These are phyloP conservation scores for Micractinium conductrix DNA, from an alignment of 139 green algal species.

Conservation along the genomic window DNA sequence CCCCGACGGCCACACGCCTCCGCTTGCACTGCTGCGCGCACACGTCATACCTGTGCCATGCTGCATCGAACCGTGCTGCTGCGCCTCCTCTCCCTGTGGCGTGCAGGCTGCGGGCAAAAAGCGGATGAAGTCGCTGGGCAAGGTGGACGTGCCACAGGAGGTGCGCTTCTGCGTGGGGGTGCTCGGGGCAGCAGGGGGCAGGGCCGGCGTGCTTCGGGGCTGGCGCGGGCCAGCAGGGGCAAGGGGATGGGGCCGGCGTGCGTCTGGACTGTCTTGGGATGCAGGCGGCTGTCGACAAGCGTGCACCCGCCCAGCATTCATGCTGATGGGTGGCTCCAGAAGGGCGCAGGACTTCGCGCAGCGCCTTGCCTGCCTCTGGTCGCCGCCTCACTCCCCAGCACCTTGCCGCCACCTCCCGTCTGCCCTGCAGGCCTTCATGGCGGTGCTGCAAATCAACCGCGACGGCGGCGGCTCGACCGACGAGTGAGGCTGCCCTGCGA, in stretches of 20 bases:
- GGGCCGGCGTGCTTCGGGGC: no score
- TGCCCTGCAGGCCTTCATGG: conserved; percentile 89
- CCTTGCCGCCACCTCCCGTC: background rate
- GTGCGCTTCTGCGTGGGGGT: background rate
- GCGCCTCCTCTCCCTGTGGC: conserved; percentile 70
- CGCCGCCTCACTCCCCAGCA: no score
- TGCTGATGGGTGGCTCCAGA: no score
- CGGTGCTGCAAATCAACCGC: conserved; percentile 74
- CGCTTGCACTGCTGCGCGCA: no score
- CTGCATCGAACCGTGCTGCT: background rate
- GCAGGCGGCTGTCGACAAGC: no score
- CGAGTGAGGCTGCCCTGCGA: no score
- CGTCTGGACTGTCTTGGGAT: background rate
- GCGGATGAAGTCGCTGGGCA: conserved; percentile 89
- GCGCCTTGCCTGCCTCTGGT: background rate
- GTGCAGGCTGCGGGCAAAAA: conserved; percentile 98
- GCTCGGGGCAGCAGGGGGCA: background rate
- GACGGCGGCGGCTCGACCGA: background rate
- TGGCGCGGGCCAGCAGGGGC: background rate
- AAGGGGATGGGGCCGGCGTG: background rate
- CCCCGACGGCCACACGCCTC: no score
- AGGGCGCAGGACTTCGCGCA: background rate
- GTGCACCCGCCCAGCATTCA: no score
- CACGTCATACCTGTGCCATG: background rate
- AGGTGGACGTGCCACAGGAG: conserved; percentile 93